These are phyloP conservation scores for Pythium periplocum DNA, from an alignment of 352 stramenopile genomes.

Conservation along the genomic window DNA sequence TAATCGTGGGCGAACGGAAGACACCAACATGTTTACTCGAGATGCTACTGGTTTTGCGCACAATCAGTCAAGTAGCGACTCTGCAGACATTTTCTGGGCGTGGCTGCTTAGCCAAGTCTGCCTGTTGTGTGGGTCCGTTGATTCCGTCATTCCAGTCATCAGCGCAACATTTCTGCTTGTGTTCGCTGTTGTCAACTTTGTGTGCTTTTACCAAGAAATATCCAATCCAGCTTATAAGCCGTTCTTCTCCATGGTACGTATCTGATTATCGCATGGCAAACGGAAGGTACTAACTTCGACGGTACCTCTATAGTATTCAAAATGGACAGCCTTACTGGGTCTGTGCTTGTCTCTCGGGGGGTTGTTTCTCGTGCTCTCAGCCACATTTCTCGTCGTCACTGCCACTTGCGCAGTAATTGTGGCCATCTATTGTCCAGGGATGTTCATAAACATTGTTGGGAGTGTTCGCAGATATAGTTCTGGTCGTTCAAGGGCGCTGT, in stretches of 20 bases:
- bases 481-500: no score
- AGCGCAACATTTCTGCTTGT: slow-evolving; percentile 38
- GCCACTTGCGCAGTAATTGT: slow-evolving; percentile 18
- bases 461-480: slow-evolving; percentile 8
- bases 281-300: neutral
- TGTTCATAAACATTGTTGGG: slow-evolving; percentile 21
- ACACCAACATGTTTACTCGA: no score
- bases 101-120: slow-evolving; percentile 29
- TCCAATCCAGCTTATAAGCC: slow-evolving; percentile 29
- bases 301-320: slow-evolving; percentile 28
- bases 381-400: slow-evolving; percentile 24
- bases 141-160: slow-evolving; percentile 34
- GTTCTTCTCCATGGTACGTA: slow-evolving; percentile 39
- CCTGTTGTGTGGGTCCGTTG: slow-evolving; percentile 34
- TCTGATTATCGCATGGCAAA: neutral
- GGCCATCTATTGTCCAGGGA: slow-evolving; percentile 22
- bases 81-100: slow-evolving; percentile 7
- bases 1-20: no score
- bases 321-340: slow-evolving; percentile 40
- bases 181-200: slow-evolving; percentile 47
- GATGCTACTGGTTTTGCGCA: no score
- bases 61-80: neutral
- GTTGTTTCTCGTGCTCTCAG: slow-evolving; percentile 45
- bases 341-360: slow-evolving; percentile 32
- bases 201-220: slow-evolving; percentile 50